Evolutionary conservation across 192 early-diverging fungal species (phyloP).

Genomic region (Rhizophlyctis rosea): DNA sequence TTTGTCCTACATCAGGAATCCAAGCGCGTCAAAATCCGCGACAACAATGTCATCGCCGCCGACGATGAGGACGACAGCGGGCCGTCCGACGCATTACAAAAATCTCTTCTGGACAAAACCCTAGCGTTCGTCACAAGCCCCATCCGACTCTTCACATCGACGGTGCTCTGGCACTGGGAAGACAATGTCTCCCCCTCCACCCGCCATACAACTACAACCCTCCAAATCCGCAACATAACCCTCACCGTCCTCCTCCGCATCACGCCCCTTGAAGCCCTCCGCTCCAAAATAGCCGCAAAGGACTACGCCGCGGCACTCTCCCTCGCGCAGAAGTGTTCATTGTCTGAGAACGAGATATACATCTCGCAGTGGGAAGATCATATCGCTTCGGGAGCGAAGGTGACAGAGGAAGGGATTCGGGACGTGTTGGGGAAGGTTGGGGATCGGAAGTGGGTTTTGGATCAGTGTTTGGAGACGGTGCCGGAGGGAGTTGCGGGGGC

Average conservation of each 20-base stretch:
- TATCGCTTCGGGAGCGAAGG: too few species aligned
- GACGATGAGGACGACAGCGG: not conserved
- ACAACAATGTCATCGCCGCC: not conserved
- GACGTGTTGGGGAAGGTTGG: slow-evolving; percentile 46
- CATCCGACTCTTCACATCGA: slow-evolving; percentile 20
- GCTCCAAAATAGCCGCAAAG: slow-evolving; percentile 44
- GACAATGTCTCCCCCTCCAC: slow-evolving; percentile 14
- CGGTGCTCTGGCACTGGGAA: slow-evolving; percentile 35
- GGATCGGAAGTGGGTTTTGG: slow-evolving; percentile 60
- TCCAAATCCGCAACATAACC: not conserved
- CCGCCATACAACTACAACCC: not conserved
- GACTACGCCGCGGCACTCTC: slow-evolving; percentile 58
- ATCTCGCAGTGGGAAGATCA: slow-evolving; percentile 58
- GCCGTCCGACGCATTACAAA: not conserved
- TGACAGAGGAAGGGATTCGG: slow-evolving; percentile 35
- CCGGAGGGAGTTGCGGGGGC: slow-evolving; percentile 29
- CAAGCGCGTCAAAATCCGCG: slow-evolving; percentile 1
- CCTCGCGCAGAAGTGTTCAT: slow-evolving; percentile 46
- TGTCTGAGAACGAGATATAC: slow-evolving; percentile 61
- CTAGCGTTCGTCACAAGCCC: slow-evolving; percentile 17
- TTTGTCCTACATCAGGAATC: slow-evolving; percentile 25
- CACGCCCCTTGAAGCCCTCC: slow-evolving; percentile 49
- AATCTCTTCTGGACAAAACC: slow-evolving; percentile 2
- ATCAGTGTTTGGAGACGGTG: slow-evolving; percentile 42
- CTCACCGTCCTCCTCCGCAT: slow-evolving; percentile 32